Evolutionary conservation across 768 basidiomycete genomes (phyloP), one percentile per base, ranked within the genome.

Genomic region (Pulveroboletus ravenelii): DNA sequence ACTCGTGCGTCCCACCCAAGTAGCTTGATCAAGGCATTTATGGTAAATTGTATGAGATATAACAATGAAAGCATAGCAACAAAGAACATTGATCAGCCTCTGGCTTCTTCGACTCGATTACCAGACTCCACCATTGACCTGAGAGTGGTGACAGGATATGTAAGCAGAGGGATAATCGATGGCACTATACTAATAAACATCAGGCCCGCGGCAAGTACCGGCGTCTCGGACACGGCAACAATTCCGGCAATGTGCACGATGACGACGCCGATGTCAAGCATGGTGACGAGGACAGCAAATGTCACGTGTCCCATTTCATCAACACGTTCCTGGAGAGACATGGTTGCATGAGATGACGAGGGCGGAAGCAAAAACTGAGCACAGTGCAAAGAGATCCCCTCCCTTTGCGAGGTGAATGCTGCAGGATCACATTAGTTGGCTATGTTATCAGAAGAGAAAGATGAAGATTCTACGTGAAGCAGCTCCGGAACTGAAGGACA

Each of bases 251-350:
- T 18, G 41, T 55, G 63, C 14, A 65, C 51, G 34, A 57, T 15
- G 27, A 65, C 13, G 25, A 43, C 41, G 1, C 63, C 63, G 17
- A 63, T 15, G 40, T 63, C 62, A 17, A 59, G 60, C 31, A 55
- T 5, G 3, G 40, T 49, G 35, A 62, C 39, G 4, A 64, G 23
- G 15, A 57, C 34, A 0, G 57, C 50, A 40, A 65, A 55, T 4
- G 45, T 53, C 38, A 31, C 45, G 14, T 48, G 49, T 3, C 63
- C 63, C 17, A 60, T 48, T 1, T 15, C 13, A 14, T 50, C 41
- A 9, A n/a, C 54, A n/a, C 39, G 45, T 42, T 59, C 51, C 62
- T 64, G 29, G 5, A 20, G 1, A 0, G 13, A 25, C 10, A 27
- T 27, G 25, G 25, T 27, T 4, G 5, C 25, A 27, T 6, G 25